phyloP scores from a whole-genome alignment of 495 filamentous ascomycete species.

The Xylaria grammica region DNA sequence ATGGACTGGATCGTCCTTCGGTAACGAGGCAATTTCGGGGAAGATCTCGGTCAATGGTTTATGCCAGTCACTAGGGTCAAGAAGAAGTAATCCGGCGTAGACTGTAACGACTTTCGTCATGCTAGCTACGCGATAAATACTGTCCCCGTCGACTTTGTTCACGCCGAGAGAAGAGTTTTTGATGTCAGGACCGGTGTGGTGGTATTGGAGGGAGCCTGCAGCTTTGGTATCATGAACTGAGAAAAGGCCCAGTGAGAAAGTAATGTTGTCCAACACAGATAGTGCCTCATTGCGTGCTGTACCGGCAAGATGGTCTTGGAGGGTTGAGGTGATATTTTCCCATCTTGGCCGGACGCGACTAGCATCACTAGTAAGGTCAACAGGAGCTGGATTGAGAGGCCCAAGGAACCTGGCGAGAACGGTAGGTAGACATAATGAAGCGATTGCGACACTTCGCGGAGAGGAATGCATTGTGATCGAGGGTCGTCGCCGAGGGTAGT shows the following conservation, averaged over 20 bases:
- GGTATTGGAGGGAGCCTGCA: slow-evolving; percentile 45
- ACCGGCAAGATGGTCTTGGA: slow-evolving; percentile 31
- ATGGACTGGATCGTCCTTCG: slow-evolving; percentile 30
- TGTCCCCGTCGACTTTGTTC: slow-evolving; percentile 49
- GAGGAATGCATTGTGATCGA: neutral
- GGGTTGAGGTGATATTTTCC: slow-evolving; percentile 44
- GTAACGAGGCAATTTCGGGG: slow-evolving; percentile 33
- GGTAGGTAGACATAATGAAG: slow-evolving; percentile 8
- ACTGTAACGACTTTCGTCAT: slow-evolving; percentile 53
- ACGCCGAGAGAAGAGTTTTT: slow-evolving; percentile 33
- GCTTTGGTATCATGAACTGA: slow-evolving; percentile 44
- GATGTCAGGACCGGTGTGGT: slow-evolving; percentile 39
- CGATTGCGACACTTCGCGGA: neutral
- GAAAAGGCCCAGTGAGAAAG: slow-evolving; percentile 60
- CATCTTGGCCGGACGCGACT: slow-evolving; percentile 46
- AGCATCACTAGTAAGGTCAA: slow-evolving; percentile 41
- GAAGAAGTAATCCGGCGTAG: slow-evolving; percentile 42
- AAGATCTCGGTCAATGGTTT: slow-evolving; percentile 47
- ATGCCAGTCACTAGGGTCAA: slow-evolving; percentile 46
- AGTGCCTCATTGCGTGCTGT: slow-evolving; percentile 11
- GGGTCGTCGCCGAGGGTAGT: no score
- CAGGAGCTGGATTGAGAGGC: slow-evolving; percentile 43
- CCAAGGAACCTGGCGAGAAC: slow-evolving; percentile 41
- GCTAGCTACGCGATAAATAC: slow-evolving; percentile 53
- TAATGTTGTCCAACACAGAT: slow-evolving; percentile 42